phyloP scores from a whole-genome alignment of 768 basidiomycete species.

The Boletus fagicola region DNA sequence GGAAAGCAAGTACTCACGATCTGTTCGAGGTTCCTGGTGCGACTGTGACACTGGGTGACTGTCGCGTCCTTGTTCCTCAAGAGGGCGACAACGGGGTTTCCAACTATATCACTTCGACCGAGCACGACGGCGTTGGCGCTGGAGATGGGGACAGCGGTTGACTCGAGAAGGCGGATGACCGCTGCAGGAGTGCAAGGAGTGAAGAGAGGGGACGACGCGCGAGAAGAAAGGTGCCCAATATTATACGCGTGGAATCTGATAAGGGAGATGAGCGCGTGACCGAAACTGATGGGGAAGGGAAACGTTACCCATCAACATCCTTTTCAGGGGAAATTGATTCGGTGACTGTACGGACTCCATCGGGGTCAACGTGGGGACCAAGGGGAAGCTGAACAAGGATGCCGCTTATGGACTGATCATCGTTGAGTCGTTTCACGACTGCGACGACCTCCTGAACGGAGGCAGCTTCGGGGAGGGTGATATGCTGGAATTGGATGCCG shows the following conservation, averaged over 20 bases:
- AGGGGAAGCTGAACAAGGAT: conserved; percentile 96
- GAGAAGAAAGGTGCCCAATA: conserved; percentile 91
- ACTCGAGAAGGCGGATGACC: conserved; percentile 85
- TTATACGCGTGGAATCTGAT: conserved; percentile 96
- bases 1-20: conserved; percentile 52
- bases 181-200: conserved; percentile 95
- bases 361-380: conserved; percentile 73
- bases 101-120: conserved; percentile 97
- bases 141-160: conserved; percentile 71
- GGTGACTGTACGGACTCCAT: conserved; percentile 88
- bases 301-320: conserved; percentile 89
- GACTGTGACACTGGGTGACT: conserved; percentile 96
- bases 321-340: conserved; percentile 92
- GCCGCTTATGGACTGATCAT: conserved; percentile 77
- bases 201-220: conserved; percentile 87
- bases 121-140: conserved; percentile 89
- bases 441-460: conserved; percentile 73
- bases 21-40: conserved; percentile 74
- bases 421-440: conserved; percentile 78
- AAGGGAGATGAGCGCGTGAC: conserved; percentile 5
- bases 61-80: conserved; percentile 89
- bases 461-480: conserved; percentile 67
- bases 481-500: conserved; percentile 83
- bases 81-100: conserved; percentile 91
- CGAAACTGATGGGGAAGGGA: conserved; percentile 4